Base-by-base conservation (phyloP, 2,329 filamentous ascomycete species). In the Fusarium odoratissimum region DNA sequence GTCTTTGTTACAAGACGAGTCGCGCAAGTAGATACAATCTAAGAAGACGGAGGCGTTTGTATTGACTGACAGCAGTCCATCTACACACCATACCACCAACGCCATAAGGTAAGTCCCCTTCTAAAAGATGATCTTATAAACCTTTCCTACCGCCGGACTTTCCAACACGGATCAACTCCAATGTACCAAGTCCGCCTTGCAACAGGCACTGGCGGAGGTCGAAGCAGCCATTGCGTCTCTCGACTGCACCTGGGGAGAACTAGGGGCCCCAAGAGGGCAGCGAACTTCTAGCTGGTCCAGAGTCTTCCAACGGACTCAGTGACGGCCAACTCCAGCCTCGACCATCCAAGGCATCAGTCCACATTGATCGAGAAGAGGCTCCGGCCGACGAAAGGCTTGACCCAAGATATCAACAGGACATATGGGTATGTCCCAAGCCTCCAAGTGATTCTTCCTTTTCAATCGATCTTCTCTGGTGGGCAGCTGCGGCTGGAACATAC, bases 1-100 rank as follows among this genome's bases (percentile, higher is more conserved):
- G 5, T 31, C 14, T 17, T 0, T 6, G 4, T 31, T n/a, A 4
- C 0, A 17, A 8, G 25, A 25, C 25, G 6, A 25, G 25, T 25
- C 25, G 25, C 25, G 25, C 25, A 25, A 25, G 5, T 25, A 5
- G 25, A 25, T 25, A 25, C 25, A 25, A 25, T 25, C 25, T 25
- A 25, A 25, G 25, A 25, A 25, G 25, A 6, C 6, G 25, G 25
- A 25, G 6, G 25, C 25, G 25, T 25, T 25, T 25, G 25, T 25
- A 25, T 25, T 25, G 23, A 25, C 23, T 25, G 23, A 4, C 3
- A 31, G 21, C 14, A 49, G 21, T 9, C 16, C 11, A 30, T 49
- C 30, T 23, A 6, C 28, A 8, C 23, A 33, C 14, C 46, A 23
- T 23, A 13, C 7, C 21, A 7, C 8, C 30, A 23, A 19, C 11